Conservation (phyloP, 306 rosid species). For the Ormosia semicastrata region DNA sequence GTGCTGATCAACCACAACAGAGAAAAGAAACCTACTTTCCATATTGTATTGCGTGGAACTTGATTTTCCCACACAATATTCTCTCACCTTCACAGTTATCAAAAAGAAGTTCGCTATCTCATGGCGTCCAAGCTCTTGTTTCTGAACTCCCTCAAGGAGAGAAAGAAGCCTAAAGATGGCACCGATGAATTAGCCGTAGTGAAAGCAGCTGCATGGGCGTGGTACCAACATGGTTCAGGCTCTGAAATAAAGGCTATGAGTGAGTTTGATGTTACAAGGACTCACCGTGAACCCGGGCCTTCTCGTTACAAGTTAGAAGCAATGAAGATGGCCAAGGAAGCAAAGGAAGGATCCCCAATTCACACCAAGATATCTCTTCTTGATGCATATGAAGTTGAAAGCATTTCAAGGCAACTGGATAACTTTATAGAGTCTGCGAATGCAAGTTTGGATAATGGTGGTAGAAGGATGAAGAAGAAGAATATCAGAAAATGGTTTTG, state of each 20-base stretch:
- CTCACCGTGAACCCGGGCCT: conserved; percentile 35
- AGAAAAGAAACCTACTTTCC: conserved; percentile 7
- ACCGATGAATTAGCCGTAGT: conserved; percentile 32
- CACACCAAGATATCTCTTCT: conserved; percentile 41
- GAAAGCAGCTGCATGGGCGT: conserved; percentile 95
- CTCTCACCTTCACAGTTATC: not conserved
- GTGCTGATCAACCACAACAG: conserved; percentile 5
- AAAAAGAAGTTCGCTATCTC: not conserved
- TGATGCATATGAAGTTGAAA: conserved; percentile 59
- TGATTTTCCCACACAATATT: conserved; percentile 41
- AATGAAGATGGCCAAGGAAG: conserved; percentile 14
- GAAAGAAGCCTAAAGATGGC: conserved; percentile 23
- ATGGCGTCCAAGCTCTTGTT: conserved; percentile 32
- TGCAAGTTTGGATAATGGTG: not conserved
- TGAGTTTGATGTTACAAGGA: conserved; percentile 39
- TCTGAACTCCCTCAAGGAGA: conserved; percentile 31
- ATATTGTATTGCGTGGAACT: conserved; percentile 45
- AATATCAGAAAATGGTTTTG: conserved; percentile 35
- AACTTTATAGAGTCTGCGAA: conserved; percentile 32
- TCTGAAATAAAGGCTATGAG: conserved; percentile 39
- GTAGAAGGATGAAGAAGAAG: conserved; percentile 11
- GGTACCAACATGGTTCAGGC: conserved; percentile 66
- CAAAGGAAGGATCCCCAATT: not conserved
- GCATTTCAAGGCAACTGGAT: conserved; percentile 52
- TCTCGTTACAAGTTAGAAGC: conserved; percentile 80